Evolutionary conservation across 176 grass and related monocot genomes (phyloP), one percentile per base, ranked within the genome.

Genomic region (Tillandsia leiboldiana): DNA sequence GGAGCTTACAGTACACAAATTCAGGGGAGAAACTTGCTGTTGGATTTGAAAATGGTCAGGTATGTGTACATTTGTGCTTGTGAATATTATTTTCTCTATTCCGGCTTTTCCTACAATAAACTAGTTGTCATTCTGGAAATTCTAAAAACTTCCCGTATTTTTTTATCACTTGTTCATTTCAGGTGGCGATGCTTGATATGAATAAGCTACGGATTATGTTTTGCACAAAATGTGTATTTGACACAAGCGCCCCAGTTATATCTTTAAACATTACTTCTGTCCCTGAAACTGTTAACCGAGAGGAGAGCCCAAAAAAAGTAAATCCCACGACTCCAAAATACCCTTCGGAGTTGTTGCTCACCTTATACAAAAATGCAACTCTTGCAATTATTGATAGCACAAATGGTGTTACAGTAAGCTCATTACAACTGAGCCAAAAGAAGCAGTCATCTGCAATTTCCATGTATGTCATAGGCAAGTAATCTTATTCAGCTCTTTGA

Each of bases 381-480:
- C 17, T 96, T 79, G 65, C 79, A 78, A 68, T 87, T 78, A 53
- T 90, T 51, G 83, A 92, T 66, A 76, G 68, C 24, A 64, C 23
- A 73, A 85, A 67, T 58, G 89, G 89, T 73, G 42, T 65, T 71
- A 67, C 77, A 49, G 73, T 86, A 78, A 83, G 85, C 82, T 77
- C 86, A 26, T 54, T 58, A 74, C 14, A 65, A 11, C 68, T 92
- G 78, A 79, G 85, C 73, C 78, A 82, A 75, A 96, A 86, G 59
- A 80, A 78, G 69, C 69, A 87, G 65, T 57, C 69, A 20, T 69
- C 70, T 79, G 79, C 79, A 54, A 70, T 89, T 89, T 85, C 86
- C 51, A 78, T 91, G 78, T 87, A 92, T 96, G 83, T 88, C 73
- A 81, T 91, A 89, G 92, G 92, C 78, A 96, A 89, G 88, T 96